These are phyloP conservation scores for Syzygium oleosum DNA, from an alignment of 345 rosid genomes.

Conservation along the genomic window DNA sequence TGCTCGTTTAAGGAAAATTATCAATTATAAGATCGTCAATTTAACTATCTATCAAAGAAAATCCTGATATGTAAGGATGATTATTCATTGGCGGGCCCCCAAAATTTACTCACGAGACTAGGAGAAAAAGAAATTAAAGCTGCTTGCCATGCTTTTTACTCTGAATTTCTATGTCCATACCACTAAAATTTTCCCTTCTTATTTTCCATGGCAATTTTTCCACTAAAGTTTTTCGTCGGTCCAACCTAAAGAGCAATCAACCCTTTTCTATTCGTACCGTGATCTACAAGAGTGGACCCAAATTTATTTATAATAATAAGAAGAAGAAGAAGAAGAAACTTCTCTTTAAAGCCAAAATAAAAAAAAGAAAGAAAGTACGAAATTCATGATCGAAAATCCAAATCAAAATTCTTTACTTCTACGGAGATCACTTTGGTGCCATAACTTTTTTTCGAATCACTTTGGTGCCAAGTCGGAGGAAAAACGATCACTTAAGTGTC, in stretches of 20 bases:
- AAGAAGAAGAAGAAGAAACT: not conserved
- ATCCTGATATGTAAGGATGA: not conserved
- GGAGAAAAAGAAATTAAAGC: not conserved
- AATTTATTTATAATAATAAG: not conserved
- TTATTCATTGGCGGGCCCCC: accelerated
- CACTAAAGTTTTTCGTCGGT: not conserved
- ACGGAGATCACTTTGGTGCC: too few species aligned
- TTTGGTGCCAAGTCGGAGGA: too few species aligned
- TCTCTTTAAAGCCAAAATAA: not conserved
- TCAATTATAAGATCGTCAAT: not conserved
- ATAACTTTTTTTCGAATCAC: too few species aligned
- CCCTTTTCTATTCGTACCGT: too few species aligned
- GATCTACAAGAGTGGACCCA: too few species aligned
- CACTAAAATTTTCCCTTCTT: not conserved
- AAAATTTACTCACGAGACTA: not conserved
- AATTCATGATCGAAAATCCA: not conserved
- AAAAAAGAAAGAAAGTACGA: not conserved
- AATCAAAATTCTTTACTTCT: not conserved
- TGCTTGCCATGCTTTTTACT: not conserved
- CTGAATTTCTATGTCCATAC: not conserved
- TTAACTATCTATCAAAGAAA: not conserved
- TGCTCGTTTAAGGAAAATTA: not conserved
- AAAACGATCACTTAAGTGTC: too few species aligned
- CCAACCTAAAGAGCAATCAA: not conserved
- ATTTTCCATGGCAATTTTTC: not conserved